phyloP scores from a whole-genome alignment of 257 asterid genomes.

The Nicotiana obtusifolia region DNA sequence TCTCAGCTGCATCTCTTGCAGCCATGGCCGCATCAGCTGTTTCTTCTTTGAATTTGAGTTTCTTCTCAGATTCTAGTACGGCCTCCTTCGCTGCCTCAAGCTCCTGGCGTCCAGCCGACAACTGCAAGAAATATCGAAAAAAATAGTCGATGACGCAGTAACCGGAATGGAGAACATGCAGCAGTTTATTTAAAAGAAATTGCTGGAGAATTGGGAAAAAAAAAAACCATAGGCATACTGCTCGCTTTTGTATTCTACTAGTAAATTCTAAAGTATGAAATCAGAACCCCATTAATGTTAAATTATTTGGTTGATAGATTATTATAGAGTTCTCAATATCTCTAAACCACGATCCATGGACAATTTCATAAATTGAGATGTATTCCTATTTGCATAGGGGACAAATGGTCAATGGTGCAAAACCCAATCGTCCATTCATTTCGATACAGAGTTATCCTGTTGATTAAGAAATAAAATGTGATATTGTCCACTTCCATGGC shows the following conservation, averaged over 20 bases:
- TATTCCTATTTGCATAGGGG: background rate
- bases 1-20: conserved; percentile 97
- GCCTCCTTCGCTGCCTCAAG: conserved; percentile 84
- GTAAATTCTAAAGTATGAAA: background rate
- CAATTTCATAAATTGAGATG: background rate
- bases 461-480: background rate
- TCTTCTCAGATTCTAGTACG: conserved; percentile 64
- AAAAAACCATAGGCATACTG: background rate
- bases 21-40: conserved; percentile 96
- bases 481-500: background rate
- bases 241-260: background rate
- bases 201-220: background rate
- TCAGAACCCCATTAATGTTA: background rate
- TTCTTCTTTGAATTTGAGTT: conserved; percentile 88
- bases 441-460: background rate
- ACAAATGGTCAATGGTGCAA: background rate
- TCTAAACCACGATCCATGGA: background rate
- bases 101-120: conserved; percentile 61
- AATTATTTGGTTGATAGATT: background rate
- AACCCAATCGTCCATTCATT: background rate
- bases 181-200: background rate
- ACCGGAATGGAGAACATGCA: background rate
- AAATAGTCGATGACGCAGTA: background rate
- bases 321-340: background rate
- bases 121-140: conserved; percentile 37